phyloP scores from a whole-genome alignment of 176 grass and related monocot genomes.

The Themeda triandra region DNA sequence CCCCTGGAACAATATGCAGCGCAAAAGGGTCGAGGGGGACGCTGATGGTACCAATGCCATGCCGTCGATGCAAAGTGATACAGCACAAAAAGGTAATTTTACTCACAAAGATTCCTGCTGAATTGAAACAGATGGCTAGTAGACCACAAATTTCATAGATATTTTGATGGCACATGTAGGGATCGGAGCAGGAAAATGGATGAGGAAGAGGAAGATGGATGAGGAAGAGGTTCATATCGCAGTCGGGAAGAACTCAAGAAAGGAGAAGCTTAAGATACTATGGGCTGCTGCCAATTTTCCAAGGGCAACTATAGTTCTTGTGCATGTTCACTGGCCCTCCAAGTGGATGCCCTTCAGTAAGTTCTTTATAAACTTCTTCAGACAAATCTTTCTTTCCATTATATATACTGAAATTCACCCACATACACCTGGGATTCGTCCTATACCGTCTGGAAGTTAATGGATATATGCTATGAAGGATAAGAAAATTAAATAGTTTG shows the following conservation, averaged over 20 bases:
- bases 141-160: not conserved
- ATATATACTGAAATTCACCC: too few relatives aligned
- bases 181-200: not conserved
- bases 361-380: slow-evolving; percentile 18
- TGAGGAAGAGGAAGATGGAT: slow-evolving; percentile 17
- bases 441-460: too few relatives aligned
- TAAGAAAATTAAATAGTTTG: too few relatives aligned
- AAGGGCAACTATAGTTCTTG: slow-evolving; percentile 33
- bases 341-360: slow-evolving; percentile 55
- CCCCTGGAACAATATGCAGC: not conserved
- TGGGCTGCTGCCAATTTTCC: slow-evolving; percentile 40
- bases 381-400: too few relatives aligned
- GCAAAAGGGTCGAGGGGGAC: not conserved
- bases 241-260: slow-evolving; percentile 28
- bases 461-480: too few relatives aligned
- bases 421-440: too few relatives aligned
- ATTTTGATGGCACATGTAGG: not conserved
- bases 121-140: not conserved
- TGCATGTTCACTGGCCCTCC: slow-evolving; percentile 56
- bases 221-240: slow-evolving; percentile 37
- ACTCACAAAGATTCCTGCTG: not conserved
- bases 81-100: slow-evolving; percentile 11
- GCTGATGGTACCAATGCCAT: too few relatives aligned
- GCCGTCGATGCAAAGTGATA: slow-evolving; percentile 6
- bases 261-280: slow-evolving; percentile 42